Evolutionary conservation across 2,329 filamentous ascomycete species (phyloP).

Genomic region (Talaromyces verruculosus): DNA sequence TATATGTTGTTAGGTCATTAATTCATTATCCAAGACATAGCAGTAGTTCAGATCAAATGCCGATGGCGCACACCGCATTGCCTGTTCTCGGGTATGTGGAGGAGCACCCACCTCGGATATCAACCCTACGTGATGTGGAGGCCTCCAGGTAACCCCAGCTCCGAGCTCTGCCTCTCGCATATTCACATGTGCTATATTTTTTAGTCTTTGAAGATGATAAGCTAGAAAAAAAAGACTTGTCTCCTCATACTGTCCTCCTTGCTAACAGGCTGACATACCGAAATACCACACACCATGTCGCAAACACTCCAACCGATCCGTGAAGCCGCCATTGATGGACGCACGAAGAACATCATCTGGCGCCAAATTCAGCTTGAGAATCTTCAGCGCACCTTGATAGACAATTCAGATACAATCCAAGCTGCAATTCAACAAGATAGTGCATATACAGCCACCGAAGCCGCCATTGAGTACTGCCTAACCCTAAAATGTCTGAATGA

Average conservation of each 20-base stretch:
- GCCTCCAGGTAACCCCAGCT: not conserved
- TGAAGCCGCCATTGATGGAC: constrained; percentile 20
- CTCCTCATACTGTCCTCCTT: not conserved
- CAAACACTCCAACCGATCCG: constrained; percentile 14
- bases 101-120: constrained; percentile 1
- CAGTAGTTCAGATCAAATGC: not conserved
- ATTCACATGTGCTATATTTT: not conserved
- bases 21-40: not conserved
- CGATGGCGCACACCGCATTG: not conserved
- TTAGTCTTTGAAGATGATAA: not conserved
- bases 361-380: constrained; percentile 21
- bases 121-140: not conserved
- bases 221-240: not conserved
- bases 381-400: constrained; percentile 16
- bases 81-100: constrained; percentile 9
- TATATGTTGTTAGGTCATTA: not conserved
- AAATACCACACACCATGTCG: not conserved
- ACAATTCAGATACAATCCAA: constrained; percentile 11
- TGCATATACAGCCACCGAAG: not conserved
- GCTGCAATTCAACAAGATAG: constrained; percentile 3
- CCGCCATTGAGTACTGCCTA: constrained; percentile 17
- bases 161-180: not conserved
- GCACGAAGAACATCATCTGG: constrained; percentile 14
- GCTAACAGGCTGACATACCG: not conserved
- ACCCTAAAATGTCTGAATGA: constrained; percentile 5